Evolutionary conservation across 352 stramenopile genomes (phyloP).

Genomic region (Pythium aphanidermatum): DNA sequence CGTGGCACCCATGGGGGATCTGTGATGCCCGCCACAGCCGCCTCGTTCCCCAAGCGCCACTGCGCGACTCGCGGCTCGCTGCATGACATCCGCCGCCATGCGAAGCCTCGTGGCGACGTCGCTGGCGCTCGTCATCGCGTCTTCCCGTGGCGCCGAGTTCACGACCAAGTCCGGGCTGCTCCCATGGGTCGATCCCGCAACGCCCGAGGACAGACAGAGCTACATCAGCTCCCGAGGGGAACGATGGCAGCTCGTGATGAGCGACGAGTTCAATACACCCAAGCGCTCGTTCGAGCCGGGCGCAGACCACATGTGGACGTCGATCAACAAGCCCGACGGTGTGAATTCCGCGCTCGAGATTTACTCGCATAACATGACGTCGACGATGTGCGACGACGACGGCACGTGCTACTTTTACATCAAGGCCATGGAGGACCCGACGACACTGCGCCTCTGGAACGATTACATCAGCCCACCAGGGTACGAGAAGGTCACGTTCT

Average conservation of each 20-base stretch:
- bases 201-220: constrained; percentile 28
- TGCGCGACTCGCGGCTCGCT: not conserved
- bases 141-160: constrained; percentile 20
- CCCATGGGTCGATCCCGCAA: constrained; percentile 57
- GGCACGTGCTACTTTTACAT: constrained; percentile 60
- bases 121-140: constrained; percentile 8
- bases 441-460: constrained; percentile 48
- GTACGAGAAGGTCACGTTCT: constrained; percentile 53
- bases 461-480: constrained; percentile 45
- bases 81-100: not conserved
- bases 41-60: not conserved
- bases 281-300: constrained; percentile 86
- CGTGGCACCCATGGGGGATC: too few relatives aligned
- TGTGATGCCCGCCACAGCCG: too few relatives aligned
- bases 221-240: constrained; percentile 54
- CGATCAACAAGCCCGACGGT: constrained; percentile 60
- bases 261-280: constrained; percentile 60
- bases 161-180: constrained; percentile 49
- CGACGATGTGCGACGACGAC: constrained; percentile 44
- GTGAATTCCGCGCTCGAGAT: constrained; percentile 66
- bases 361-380: constrained; percentile 70
- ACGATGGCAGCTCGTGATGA: constrained; percentile 59
- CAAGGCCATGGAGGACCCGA: constrained; percentile 36
- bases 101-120: not conserved
- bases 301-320: constrained; percentile 93